A percentile compares a stretch with the other conserved stretches of the same genome.
These are phyloP conservation scores for Alternaria triticina DNA, from an alignment of 2,329 filamentous ascomycete genomes.

Conservation along the genomic window DNA sequence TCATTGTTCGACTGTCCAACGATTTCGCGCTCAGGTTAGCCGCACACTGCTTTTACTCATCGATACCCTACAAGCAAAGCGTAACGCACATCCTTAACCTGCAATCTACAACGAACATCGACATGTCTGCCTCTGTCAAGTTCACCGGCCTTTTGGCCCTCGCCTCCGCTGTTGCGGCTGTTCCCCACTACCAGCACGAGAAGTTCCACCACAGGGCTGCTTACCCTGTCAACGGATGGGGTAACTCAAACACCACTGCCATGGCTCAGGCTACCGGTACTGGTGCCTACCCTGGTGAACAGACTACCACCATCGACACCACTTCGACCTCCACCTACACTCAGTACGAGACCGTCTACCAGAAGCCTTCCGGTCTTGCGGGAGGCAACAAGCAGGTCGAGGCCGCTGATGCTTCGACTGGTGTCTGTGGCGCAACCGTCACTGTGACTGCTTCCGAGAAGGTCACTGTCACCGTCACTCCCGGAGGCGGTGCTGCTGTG, in stretches of 20 bases:
- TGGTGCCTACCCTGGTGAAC: slow-evolving; percentile 22
- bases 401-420: slow-evolving; percentile 23
- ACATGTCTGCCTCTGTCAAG: slow-evolving; percentile 46
- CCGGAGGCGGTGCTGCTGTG: slow-evolving; percentile 23
- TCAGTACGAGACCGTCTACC: slow-evolving; percentile 31
- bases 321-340: slow-evolving; percentile 37
- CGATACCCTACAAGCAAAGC: slow-evolving; percentile 10
- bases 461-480: slow-evolving; percentile 51
- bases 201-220: slow-evolving; percentile 37
- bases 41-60: slow-evolving; percentile 11
- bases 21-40: slow-evolving; percentile 16
- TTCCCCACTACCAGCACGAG: slow-evolving; percentile 42
- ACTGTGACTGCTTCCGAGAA: slow-evolving; percentile 51
- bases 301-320: slow-evolving; percentile 32
- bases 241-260: slow-evolving; percentile 33
- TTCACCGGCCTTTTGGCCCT: slow-evolving; percentile 53
- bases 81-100: slow-evolving; percentile 2
- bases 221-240: slow-evolving; percentile 44
- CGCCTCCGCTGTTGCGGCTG: slow-evolving; percentile 48
- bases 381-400: slow-evolving; percentile 20
- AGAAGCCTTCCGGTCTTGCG: slow-evolving; percentile 27
- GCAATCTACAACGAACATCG: slow-evolving; percentile 24
- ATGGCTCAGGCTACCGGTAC: slow-evolving; percentile 29
- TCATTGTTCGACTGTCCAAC: slow-evolving; percentile 15
- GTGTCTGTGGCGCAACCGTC: slow-evolving; percentile 38